Evolutionary conservation across 768 basidiomycete species (phyloP).

Genomic region (Suillus tomentosus): DNA sequence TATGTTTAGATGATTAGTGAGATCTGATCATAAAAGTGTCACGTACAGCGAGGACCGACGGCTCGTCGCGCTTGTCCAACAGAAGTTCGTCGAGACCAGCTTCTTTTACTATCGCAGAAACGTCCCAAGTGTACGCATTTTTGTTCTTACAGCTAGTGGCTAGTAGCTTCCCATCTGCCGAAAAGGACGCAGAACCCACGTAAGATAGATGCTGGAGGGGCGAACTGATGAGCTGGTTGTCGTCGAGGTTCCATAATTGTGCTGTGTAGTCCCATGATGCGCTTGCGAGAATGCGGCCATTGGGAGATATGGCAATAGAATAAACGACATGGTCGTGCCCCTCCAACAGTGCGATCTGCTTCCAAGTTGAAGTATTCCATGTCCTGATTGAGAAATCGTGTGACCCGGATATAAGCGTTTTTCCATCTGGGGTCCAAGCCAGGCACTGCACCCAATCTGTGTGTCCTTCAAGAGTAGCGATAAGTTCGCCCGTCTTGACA

Average conservation of each 20-base stretch:
- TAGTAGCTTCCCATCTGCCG: background rate
- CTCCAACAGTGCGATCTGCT: too few species aligned
- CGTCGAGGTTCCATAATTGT: background rate
- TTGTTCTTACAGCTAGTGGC: background rate
- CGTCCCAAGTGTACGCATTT: background rate
- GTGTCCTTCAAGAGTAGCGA: too few species aligned
- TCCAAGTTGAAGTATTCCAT: too few species aligned
- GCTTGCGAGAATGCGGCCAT: background rate
- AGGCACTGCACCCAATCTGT: too few species aligned
- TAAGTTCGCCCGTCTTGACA: too few species aligned
- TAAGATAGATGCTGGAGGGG: fast-evolving
- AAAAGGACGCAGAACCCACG: fast-evolving
- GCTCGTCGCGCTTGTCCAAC: background rate
- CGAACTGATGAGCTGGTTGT: background rate
- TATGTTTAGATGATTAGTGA: background rate
- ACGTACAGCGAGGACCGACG: background rate
- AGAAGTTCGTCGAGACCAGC: background rate
- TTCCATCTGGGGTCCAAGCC: too few species aligned
- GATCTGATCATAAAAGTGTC: background rate
- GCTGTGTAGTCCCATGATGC: background rate
- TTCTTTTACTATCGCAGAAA: background rate
- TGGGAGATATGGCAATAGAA: too few species aligned
- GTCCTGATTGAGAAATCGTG: too few species aligned
- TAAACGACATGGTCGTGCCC: too few species aligned
- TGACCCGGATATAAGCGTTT: too few species aligned